Percentiles rank a stretch among this genome's conserved stretches.
phyloP scores from a whole-genome alignment of 139 green algal species.

The Asterochloris erici region DNA sequence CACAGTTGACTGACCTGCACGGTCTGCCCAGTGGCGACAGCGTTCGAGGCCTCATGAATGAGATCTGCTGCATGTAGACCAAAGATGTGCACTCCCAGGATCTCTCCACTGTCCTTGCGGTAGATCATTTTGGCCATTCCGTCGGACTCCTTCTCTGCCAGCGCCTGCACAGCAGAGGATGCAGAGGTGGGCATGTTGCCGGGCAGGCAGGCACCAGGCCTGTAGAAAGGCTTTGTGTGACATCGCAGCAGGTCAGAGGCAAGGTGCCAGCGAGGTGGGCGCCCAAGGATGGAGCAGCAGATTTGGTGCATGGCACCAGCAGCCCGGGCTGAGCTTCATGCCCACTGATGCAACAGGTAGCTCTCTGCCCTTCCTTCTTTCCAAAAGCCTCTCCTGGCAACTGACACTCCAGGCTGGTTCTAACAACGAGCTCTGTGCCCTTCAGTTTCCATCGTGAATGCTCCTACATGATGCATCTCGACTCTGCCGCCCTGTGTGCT shows the following conservation, averaged over 20 bases:
- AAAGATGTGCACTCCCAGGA: constrained; percentile 94
- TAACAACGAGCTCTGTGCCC: no score
- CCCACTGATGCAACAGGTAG: no score
- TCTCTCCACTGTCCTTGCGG: constrained; percentile 94
- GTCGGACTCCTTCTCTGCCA: constrained; percentile 96
- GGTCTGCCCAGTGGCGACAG: constrained; percentile 82
- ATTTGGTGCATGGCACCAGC: no score
- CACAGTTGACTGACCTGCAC: constrained; percentile 39
- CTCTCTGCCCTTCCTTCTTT: not conserved
- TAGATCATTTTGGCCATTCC: constrained; percentile 98
- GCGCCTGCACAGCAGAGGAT: constrained; percentile 52
- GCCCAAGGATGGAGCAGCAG: no score
- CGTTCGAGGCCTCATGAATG: constrained; percentile 99
- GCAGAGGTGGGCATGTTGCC: not conserved
- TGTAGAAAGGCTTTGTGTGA: no score
- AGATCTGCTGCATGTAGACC: constrained; percentile 97
- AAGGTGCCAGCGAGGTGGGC: no score
- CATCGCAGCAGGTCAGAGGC: no score
- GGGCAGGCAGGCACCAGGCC: no score
- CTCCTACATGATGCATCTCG: no score
- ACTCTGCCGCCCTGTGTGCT: not conserved
- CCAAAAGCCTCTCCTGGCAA: not conserved
- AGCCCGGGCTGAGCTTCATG: no score
- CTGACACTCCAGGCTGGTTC: no score
- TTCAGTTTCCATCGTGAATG: no score